Base-by-base conservation (phyloP, 2,329 filamentous ascomycete genomes). In the Scedosporium apiospermum region DNA sequence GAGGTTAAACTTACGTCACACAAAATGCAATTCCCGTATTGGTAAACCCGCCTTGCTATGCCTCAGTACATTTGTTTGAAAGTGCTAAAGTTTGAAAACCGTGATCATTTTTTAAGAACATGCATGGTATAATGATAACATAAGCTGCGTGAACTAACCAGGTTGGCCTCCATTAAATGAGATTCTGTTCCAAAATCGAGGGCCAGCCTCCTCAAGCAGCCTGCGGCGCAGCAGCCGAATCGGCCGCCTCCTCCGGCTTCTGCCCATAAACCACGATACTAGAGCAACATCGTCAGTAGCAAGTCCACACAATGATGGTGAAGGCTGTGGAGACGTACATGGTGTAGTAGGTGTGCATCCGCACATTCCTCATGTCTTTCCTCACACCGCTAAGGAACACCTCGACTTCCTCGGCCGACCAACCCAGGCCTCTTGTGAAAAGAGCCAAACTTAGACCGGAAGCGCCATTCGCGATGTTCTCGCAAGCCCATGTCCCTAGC, bases 401-500 rank as follows among this genome's bases (percentile, higher is more conserved):
- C 21, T 69, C n/a, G 9, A 70, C 69, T 41, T 74, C 70, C 6
- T 70, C 67, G 44, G 65, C 66, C 0, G 66, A 66, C 73, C 72
- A 74, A 12, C 68, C 68, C 27, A 72, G 64, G 3, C 65, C 66
- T 41, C 71, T 69, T 7, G 72, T 73, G 62, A 73, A 71, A 21
- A 74, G 64, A 3, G 69, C 68, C 66, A 75, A 68, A 16, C 66
- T 69, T 63, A 74, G 66, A 16, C 67, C 72, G 53, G 74, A 70
- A n/a, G 72, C 57, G 10, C 68, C 68, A 4, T 64, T 63, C 30
- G 66, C 59, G 14, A 69, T 57, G 38, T 65, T 63, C 18, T 65
- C 62, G 12, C 61, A 59, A 16, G 60, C 62, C 70, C 73, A 74
- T 6, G 65, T 64, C 7, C 75, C 75, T 1, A 83, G 68, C 60